A percentile compares a stretch with the other conserved stretches of the same genome.
phyloP scores from a whole-genome alignment of 1,284 basidiomycete genomes.

The Tilletia indica region DNA sequence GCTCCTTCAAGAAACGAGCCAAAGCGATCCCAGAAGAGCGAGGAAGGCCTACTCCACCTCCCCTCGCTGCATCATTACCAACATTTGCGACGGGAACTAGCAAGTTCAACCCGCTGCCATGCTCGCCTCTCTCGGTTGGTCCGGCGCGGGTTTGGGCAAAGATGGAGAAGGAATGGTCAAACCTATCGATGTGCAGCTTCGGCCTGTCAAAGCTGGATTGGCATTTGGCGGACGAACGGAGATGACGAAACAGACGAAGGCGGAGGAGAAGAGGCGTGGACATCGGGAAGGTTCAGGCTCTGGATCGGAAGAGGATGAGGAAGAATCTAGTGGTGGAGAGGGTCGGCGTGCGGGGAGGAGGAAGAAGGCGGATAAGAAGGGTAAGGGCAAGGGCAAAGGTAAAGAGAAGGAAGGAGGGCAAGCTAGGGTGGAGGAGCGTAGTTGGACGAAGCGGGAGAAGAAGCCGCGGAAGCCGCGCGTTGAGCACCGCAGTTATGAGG shows the following conservation, averaged over 20 bases:
- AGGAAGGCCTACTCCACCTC: background rate
- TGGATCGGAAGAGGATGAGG: conserved; percentile 31
- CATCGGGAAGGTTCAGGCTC: conserved; percentile 11
- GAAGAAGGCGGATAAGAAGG: conserved; percentile 7
- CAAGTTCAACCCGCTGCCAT: conserved; percentile 49
- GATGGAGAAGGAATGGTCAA: conserved; percentile 50
- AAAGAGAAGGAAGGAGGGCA: background rate
- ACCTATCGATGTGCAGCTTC: conserved; percentile 52
- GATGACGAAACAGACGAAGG: conserved; percentile 45
- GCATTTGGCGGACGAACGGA: conserved; percentile 53
- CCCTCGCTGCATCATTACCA: background rate
- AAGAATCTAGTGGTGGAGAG: conserved; percentile 34
- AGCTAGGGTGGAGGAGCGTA: conserved; percentile 15
- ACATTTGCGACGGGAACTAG: conserved; percentile 8
- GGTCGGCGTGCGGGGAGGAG: conserved; percentile 61
- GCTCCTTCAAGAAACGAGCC: background rate
- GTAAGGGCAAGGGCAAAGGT: conserved; percentile 14
- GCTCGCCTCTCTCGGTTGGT: conserved; percentile 53
- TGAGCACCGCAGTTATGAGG: conserved; percentile 52
- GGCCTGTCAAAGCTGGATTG: conserved; percentile 51
- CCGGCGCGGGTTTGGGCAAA: conserved; percentile 52
- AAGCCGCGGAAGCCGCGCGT: conserved; percentile 44
- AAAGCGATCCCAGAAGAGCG: background rate
- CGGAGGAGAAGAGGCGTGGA: conserved; percentile 28
- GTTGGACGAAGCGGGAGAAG: conserved; percentile 38